Evolutionary conservation across 2,329 filamentous ascomycete species (phyloP).

Genomic region (Diaporthe aspalathi): DNA sequence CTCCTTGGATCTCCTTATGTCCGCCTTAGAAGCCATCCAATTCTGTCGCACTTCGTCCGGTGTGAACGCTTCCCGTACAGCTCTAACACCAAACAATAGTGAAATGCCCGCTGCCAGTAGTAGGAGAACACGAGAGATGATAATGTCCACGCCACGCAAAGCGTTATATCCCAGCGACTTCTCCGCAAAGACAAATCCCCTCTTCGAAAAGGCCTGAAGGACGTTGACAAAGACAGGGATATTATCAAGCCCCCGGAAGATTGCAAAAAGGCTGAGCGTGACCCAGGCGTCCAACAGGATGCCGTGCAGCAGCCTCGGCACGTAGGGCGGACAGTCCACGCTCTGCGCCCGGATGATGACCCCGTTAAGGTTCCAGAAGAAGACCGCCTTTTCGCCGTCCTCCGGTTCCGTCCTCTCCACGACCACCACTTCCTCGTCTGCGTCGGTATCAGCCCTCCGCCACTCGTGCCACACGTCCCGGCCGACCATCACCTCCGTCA

Average conservation of each 20-base stretch:
- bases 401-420: conserved; percentile 59
- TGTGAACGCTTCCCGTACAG: conserved; percentile 38
- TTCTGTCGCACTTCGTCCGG: conserved; percentile 10
- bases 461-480: conserved; percentile 58
- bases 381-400: conserved; percentile 58
- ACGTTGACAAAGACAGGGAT: conserved; percentile 46
- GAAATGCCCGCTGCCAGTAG: conserved; percentile 19
- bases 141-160: conserved; percentile 29
- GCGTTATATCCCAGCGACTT: conserved; percentile 36
- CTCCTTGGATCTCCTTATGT: background rate
- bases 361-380: conserved; percentile 63
- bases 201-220: conserved; percentile 42
- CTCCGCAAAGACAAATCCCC: conserved; percentile 41
- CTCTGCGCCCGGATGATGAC: conserved; percentile 48
- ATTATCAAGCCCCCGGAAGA: conserved; percentile 48
- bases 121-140: conserved; percentile 31
- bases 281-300: conserved; percentile 46
- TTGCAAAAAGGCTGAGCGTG: conserved; percentile 45
- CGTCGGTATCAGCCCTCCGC: conserved; percentile 50
- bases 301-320: conserved; percentile 38
- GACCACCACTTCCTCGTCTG: conserved; percentile 53
- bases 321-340: conserved; percentile 33
- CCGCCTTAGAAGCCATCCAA: background rate
- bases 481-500: conserved; percentile 50
- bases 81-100: conserved; percentile 27